Evolutionary conservation across 2,329 filamentous ascomycete species (phyloP).

Genomic region (Allantophomopsis cytisporea): DNA sequence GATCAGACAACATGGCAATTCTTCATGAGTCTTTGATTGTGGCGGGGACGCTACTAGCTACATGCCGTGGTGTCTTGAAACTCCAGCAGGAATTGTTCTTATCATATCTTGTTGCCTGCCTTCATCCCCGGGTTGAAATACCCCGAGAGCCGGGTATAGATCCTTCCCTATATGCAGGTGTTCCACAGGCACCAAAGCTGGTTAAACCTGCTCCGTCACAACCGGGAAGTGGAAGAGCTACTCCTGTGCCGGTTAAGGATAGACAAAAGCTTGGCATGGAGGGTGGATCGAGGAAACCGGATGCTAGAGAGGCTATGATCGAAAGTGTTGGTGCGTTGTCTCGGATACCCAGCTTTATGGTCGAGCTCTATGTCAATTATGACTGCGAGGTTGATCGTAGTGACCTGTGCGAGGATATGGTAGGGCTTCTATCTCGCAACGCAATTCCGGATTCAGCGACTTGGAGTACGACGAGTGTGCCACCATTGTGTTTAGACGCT

Average conservation of each 20-base stretch:
- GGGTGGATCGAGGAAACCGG: conserved; percentile 81
- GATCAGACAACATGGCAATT: conserved; percentile 92
- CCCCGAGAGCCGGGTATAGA: conserved; percentile 84
- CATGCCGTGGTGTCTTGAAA: conserved; percentile 81
- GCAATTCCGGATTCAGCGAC: conserved; percentile 94
- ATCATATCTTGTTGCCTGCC: conserved; percentile 84
- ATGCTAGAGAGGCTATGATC: conserved; percentile 95
- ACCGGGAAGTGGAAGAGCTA: conserved; percentile 65
- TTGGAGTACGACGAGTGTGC: conserved; percentile 98
- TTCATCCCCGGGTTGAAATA: conserved; percentile 90
- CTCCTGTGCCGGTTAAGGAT: conserved; percentile 84
- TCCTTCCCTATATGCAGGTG: conserved; percentile 80
- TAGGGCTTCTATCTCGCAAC: conserved; percentile 83
- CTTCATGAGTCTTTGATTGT: conserved; percentile 88
- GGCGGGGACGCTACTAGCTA: conserved; percentile 78
- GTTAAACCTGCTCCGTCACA: conserved; percentile 69
- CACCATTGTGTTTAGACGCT: conserved; percentile 85
- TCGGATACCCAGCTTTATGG: conserved; percentile 87
- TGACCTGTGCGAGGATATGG: conserved; percentile 90
- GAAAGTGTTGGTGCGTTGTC: conserved; percentile 88
- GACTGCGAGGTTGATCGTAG: conserved; percentile 87
- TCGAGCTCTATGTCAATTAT: conserved; percentile 94
- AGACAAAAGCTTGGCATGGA: conserved; percentile 86
- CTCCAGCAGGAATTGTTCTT: conserved; percentile 93
- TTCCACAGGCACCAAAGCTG: conserved; percentile 80